Base-by-base conservation (phyloP, 1,284 basidiomycete species). In the Earliella scabrosa region DNA sequence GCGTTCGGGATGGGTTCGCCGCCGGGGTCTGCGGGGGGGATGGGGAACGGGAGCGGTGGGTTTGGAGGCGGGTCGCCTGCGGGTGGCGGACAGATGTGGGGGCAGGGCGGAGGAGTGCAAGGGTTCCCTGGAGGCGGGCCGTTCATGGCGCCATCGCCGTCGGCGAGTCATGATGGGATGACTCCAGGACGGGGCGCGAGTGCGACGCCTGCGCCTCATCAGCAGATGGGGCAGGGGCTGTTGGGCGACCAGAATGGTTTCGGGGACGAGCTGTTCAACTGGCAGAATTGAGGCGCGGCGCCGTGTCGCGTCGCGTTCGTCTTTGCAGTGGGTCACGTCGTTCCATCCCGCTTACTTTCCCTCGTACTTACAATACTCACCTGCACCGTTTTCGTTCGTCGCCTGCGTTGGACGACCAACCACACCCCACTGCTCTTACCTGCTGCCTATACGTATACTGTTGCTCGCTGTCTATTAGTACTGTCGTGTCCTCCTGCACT, bases 1-100 rank as follows among this genome's bases (percentile, higher is more conserved):
- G 50, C 58, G 56, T 82, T 75, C 61, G 73, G 77, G 35, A 83
- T 81, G 74, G 54, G 50, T 16, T 75, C 71, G 27, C 75, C 81
- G 6, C 77, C 75, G 1, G 65, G 65, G 9, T 60, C 59, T 16
- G 59, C 61, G 14, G 58, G 60, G 13, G 56, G 54, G 26, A 48
- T 47, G 23, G 55, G 55, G 11, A 58, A 57, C 1, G 58, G 48
- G n/a, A 59, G 50, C 29, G 53, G 45, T n/a, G 47, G 56, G 48
- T 48, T 57, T 29, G 58, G 62, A 29, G 62, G 61, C 35, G 63
- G 52, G 20, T 65, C 65, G 24, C 59, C 66, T 24, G 58, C 56
- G 5, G 45, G 38, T 1, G 61, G 59, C n/a, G 57, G 56, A 23
- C 64, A 66, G 50, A 63, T 63, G 60, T 68, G 66, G 66, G 60